Base-by-base conservation (phyloP, 495 filamentous ascomycete genomes). In the Podospora bellae-mahoneyi region DNA sequence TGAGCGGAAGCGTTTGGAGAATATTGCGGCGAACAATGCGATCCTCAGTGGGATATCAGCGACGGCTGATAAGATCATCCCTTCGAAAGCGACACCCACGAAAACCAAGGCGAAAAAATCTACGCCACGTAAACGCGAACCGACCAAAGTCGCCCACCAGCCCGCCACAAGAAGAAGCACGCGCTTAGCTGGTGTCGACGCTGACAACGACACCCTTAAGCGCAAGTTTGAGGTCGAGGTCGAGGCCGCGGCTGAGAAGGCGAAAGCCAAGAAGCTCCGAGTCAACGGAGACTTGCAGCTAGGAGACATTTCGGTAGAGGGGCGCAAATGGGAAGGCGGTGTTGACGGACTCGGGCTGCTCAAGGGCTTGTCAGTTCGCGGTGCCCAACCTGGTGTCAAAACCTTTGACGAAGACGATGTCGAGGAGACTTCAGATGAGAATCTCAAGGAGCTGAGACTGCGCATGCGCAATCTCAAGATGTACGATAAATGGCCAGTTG, bases 341-440 rank as follows among this genome's bases (percentile, higher is more conserved):
- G 78, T 73, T 78, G 82, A 55, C 48, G 78, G 73, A 74, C 78
- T 75, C 81, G 81, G 18, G 0, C 67, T 67, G 10, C 82, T 77
- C 71, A 84, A 76, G 78, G 79, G 68, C 4, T 62, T 75, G 4
- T 30, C 55, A 76, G 84, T 78, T 64, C 86, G 89, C 69, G 90
- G 90, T 23, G 91, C 92, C 1, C 87, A 90, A 67, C 92, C 92
- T 0, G 90, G 93, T 56, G 85, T 92, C 60, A 82, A 90, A 30
- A 97, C 94, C 0, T 97, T 98, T 74, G 89, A 84, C 16, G 82
- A 85, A 1, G 88, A 90, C 1, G 90, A 98, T 79, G 87, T 97
- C 54, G 85, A 93, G 70, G 87, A 89, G 63, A 97, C 94, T 0
- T 87, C 84, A 0, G 90, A 97, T 74, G 89, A 89, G 72, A 88